These are phyloP conservation scores for Brasenia schreberi DNA, from an alignment of 164 flowering plant genomes.

Conservation along the genomic window DNA sequence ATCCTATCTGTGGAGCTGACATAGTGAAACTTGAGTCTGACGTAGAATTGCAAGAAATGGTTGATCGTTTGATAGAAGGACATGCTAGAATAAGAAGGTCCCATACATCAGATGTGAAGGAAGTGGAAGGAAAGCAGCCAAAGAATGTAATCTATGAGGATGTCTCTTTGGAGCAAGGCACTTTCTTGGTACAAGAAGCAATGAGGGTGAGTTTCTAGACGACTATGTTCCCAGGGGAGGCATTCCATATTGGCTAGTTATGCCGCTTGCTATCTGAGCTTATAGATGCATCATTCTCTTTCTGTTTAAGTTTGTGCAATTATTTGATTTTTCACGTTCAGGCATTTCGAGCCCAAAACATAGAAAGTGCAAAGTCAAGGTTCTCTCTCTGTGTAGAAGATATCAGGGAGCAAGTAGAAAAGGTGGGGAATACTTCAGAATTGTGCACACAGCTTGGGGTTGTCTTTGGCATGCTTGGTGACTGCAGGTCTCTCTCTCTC, in stretches of 20 bases:
- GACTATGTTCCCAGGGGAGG: no score
- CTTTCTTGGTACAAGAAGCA: conserved; percentile 96
- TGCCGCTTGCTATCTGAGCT: no score
- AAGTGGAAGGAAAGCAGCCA: conserved; percentile 17
- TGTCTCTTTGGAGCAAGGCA: conserved; percentile 87
- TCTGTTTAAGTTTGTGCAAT: neutral
- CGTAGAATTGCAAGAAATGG: conserved; percentile 49
- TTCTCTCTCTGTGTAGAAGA: conserved; percentile 73
- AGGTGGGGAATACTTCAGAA: conserved; percentile 54
- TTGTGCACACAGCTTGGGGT: conserved; percentile 97
- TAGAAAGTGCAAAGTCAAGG: conserved; percentile 92
- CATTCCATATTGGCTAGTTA: no score
- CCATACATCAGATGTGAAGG: conserved; percentile 20
- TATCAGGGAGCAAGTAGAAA: conserved; percentile 62
- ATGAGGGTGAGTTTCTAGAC: conserved; percentile 61
- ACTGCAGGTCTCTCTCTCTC: conserved; percentile 59
- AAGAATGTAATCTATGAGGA: conserved; percentile 70
- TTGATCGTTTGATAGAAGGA: conserved; percentile 92
- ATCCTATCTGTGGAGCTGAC: conserved; percentile 95
- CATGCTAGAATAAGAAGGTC: conserved; percentile 92
- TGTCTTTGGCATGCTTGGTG: conserved; percentile 96
- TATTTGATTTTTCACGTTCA: conserved; percentile 16
- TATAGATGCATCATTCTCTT: no score
- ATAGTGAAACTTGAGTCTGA: conserved; percentile 75
- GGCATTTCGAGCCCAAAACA: conserved; percentile 88